Conservation (phyloP, 2,329 filamentous ascomycete species). For the Hypoxylon sp. region DNA sequence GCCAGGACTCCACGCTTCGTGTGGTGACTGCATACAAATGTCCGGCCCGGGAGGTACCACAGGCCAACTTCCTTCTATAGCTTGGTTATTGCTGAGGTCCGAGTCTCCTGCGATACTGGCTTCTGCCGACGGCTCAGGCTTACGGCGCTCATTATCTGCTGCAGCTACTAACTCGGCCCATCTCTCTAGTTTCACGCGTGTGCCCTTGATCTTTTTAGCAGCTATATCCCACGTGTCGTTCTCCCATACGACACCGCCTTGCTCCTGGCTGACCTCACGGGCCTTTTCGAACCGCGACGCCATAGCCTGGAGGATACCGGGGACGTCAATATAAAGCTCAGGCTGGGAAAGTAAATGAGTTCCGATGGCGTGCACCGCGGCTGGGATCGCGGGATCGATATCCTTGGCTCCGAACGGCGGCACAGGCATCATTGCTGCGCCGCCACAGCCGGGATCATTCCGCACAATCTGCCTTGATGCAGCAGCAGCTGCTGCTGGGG, state of each 20-base stretch:
- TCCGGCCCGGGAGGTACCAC: slow-evolving; percentile 27
- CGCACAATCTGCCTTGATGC: slow-evolving; percentile 9
- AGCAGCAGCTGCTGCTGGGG: not conserved
- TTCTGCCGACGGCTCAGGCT: slow-evolving; percentile 10
- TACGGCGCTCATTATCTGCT: slow-evolving; percentile 52
- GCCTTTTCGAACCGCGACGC: slow-evolving; percentile 62
- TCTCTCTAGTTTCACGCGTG: slow-evolving; percentile 62
- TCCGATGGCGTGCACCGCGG: slow-evolving; percentile 60
- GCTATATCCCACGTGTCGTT: slow-evolving; percentile 66
- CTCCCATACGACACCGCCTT: slow-evolving; percentile 55
- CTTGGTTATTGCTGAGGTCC: slow-evolving; percentile 11
- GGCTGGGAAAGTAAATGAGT: slow-evolving; percentile 61
- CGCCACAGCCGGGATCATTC: slow-evolving; percentile 29
- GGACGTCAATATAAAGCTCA: slow-evolving; percentile 62
- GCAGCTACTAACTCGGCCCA: slow-evolving; percentile 63
- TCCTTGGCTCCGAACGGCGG: slow-evolving; percentile 48
- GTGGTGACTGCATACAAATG: slow-evolving; percentile 8
- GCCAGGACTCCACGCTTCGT: slow-evolving; percentile 44
- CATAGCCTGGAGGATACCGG: slow-evolving; percentile 60
- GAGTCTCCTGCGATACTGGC: slow-evolving; percentile 7
- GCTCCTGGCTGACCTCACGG: slow-evolving; percentile 46
- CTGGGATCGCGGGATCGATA: slow-evolving; percentile 58
- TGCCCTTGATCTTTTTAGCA: slow-evolving; percentile 64
- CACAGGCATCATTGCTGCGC: slow-evolving; percentile 14
- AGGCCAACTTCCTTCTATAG: slow-evolving; percentile 32